A percentile compares a stretch with the other conserved stretches of the same genome.
Conservation (phyloP, 306 rosid genomes). For the Lupinus albus region DNA sequence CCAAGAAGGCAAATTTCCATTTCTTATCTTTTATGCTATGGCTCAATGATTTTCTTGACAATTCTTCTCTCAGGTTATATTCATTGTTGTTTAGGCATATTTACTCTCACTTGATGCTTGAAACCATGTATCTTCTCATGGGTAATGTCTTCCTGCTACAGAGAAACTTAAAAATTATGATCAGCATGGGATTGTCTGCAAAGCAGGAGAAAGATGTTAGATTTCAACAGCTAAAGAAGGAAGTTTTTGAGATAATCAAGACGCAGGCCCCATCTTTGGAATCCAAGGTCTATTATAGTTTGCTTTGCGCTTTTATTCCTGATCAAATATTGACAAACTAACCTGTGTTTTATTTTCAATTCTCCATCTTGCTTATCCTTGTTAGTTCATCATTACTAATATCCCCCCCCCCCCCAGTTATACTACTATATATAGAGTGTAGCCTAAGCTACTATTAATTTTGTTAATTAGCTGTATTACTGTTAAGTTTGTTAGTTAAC, state of each 20-base stretch:
- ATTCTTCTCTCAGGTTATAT: slow-evolving; percentile 25
- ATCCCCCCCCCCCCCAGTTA: slow-evolving; percentile 22
- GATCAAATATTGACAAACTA: slow-evolving; percentile 22
- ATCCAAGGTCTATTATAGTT: slow-evolving; percentile 61
- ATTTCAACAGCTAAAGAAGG: slow-evolving; percentile 86
- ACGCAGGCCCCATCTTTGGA: slow-evolving; percentile 58
- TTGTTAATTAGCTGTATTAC: background rate
- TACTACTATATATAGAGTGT: background rate
- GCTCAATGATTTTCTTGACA: slow-evolving; percentile 10
- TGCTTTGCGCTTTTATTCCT: slow-evolving; percentile 14
- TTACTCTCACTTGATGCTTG: slow-evolving; percentile 32
- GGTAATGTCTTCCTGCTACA: slow-evolving; percentile 49
- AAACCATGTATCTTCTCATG: slow-evolving; percentile 43
- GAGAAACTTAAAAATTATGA: slow-evolving; percentile 95
- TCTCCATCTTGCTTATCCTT: slow-evolving; percentile 29
- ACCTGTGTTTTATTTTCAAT: slow-evolving; percentile 22
- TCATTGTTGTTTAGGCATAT: slow-evolving; percentile 38
- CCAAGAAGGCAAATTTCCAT: background rate
- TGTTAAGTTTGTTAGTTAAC: background rate
- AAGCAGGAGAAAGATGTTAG: slow-evolving; percentile 88
- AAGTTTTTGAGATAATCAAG: slow-evolving; percentile 85
- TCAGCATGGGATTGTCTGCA: slow-evolving; percentile 83
- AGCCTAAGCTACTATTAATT: background rate
- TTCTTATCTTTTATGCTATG: slow-evolving; percentile 11
- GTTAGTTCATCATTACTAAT: slow-evolving; percentile 32